Evolutionary conservation across 202 grass and related monocot species (phyloP).

Genomic region (Carex arenaria): DNA sequence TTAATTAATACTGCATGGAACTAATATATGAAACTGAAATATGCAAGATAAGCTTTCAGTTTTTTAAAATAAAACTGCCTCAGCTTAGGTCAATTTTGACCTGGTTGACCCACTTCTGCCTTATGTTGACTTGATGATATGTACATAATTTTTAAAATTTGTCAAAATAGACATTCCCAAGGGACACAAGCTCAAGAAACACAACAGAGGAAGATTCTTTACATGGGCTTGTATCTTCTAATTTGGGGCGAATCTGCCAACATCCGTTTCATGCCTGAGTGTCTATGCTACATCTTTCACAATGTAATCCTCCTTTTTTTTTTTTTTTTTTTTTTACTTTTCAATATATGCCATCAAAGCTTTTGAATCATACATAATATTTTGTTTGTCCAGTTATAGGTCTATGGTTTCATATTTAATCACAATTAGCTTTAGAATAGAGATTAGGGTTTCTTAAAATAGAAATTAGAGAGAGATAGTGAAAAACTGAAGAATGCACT

Average conservation of each 20-base stretch:
- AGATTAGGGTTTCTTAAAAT: neutral
- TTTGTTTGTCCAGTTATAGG: neutral
- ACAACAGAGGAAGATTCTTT: conserved; percentile 78
- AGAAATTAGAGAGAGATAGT: neutral
- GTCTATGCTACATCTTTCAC: conserved; percentile 95
- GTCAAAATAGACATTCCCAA: conserved; percentile 39
- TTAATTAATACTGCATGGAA: neutral
- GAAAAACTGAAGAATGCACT: neutral
- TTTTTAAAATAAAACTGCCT: neutral
- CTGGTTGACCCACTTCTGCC: neutral
- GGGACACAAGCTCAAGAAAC: conserved; percentile 60
- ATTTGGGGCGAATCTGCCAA: conserved; percentile 95
- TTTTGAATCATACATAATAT: neutral
- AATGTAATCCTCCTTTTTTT: conserved; percentile 38
- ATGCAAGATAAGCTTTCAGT: neutral
- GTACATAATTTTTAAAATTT: neutral
- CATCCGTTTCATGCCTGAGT: conserved; percentile 87
- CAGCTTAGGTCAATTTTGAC: neutral
- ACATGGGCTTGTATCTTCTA: conserved; percentile 87
- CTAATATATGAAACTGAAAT: neutral
- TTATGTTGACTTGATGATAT: neutral
- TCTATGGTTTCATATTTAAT: neutral
- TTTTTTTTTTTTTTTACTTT: neutral
- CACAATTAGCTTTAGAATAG: neutral
- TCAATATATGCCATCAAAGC: neutral